Evolutionary conservation across 192 early-diverging fungal species (phyloP).

Genomic region (Podochytrium sp.): DNA sequence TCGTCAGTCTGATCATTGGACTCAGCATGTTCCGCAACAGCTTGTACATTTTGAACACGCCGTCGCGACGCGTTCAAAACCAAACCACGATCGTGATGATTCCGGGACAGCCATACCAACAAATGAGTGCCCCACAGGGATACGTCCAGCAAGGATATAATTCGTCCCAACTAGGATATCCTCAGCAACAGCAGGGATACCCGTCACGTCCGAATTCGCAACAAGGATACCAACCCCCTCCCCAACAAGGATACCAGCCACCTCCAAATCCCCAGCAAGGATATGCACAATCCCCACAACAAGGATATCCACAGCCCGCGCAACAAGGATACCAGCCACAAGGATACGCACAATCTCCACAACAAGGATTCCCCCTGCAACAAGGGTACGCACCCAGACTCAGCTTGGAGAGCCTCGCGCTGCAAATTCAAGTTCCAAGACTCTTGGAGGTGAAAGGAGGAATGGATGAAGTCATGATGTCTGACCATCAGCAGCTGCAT

Average conservation of each 20-base stretch:
- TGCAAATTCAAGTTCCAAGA: slow-evolving; percentile 9
- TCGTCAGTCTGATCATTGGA: not conserved
- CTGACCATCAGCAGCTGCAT: not conserved
- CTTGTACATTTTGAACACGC: not conserved
- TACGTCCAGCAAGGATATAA: too few species aligned
- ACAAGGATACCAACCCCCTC: not conserved
- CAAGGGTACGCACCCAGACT: not conserved
- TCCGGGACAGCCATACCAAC: too few species aligned
- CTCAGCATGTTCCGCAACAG: not conserved
- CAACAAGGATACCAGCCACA: not conserved
- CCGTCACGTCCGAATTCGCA: too few species aligned
- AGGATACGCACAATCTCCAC: not conserved
- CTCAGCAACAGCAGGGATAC: too few species aligned
- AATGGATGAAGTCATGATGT: not conserved
- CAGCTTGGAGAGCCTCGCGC: slow-evolving; percentile 7
- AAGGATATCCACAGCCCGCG: not conserved
- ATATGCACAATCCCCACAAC: not conserved
- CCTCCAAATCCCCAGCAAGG: not conserved
- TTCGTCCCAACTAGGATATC: too few species aligned
- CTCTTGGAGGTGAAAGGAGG: slow-evolving; percentile 7
- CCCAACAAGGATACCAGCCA: not conserved
- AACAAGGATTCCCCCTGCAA: not conserved
- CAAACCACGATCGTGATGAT: not conserved
- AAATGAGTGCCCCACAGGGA: too few species aligned
- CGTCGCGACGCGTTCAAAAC: not conserved